These are phyloP conservation scores for Pseudocercospora cruenta DNA, from an alignment of 2,329 filamentous ascomycete genomes.

Conservation along the genomic window DNA sequence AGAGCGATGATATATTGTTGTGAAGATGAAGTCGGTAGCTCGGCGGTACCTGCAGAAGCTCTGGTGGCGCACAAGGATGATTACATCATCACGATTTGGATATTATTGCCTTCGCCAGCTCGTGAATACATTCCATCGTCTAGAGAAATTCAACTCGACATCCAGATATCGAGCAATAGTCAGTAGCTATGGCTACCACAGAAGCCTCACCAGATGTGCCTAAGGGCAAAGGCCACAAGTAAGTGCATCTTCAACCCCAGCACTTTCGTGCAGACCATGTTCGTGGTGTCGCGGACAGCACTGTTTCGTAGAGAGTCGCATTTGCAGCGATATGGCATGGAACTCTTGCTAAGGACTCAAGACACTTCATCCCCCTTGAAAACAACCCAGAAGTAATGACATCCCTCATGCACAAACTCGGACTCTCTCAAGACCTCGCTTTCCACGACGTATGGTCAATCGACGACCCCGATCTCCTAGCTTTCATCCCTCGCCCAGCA, in stretches of 20 bases:
- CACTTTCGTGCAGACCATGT: neutral
- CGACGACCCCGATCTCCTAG: slow-evolving; percentile 79
- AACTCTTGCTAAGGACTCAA: neutral
- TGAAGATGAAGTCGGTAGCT: neutral
- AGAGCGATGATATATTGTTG: neutral
- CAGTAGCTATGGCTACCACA: too few species aligned
- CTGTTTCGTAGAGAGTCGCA: neutral
- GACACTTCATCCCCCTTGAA: slow-evolving; percentile 46
- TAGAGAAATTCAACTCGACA: too few species aligned
- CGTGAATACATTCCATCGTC: too few species aligned
- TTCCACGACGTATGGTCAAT: slow-evolving; percentile 94
- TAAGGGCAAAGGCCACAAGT: slow-evolving; percentile 2
- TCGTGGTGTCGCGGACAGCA: neutral
- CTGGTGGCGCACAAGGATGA: neutral
- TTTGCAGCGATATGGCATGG: neutral
- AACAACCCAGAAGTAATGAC: slow-evolving; percentile 90
- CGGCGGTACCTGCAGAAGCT: neutral
- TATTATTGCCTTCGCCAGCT: neutral
- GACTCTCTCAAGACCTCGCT: slow-evolving; percentile 73
- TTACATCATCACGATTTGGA: neutral
- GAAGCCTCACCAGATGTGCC: neutral
- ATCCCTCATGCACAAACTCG: slow-evolving; percentile 77
- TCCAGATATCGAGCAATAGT: too few species aligned
- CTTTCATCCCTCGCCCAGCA: slow-evolving; percentile 85
- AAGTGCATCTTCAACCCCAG: neutral